phyloP scores from a whole-genome alignment of 495 filamentous ascomycete genomes.

The Staphylotrichum longicolle region DNA sequence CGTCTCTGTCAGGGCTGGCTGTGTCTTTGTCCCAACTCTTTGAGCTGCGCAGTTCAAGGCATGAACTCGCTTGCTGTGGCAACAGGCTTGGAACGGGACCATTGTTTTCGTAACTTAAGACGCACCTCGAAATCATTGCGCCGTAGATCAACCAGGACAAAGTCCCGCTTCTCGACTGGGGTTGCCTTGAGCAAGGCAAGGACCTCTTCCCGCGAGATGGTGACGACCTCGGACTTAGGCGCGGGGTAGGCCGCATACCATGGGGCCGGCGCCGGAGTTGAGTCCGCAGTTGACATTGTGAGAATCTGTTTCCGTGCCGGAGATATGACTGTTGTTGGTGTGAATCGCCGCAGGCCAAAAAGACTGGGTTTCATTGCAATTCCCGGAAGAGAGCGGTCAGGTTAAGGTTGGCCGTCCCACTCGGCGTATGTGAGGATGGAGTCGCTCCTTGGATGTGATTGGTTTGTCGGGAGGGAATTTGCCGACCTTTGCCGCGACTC shows the following conservation, averaged over 20 bases:
- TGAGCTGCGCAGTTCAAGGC: too few relatives aligned
- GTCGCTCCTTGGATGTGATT: too few relatives aligned
- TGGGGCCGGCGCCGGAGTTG: slow-evolving; percentile 17
- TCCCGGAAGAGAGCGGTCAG: too few relatives aligned
- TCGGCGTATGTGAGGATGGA: too few relatives aligned
- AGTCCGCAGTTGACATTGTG: slow-evolving; percentile 5
- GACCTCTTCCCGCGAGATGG: slow-evolving; percentile 34
- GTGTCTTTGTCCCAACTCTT: not conserved
- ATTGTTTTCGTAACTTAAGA: not conserved
- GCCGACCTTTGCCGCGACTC: too few relatives aligned
- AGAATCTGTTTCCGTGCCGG: not conserved
- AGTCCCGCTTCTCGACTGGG: slow-evolving; percentile 45
- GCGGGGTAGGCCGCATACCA: slow-evolving; percentile 35
- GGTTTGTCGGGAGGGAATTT: too few relatives aligned
- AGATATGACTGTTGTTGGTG: not conserved
- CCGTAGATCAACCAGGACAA: slow-evolving; percentile 62
- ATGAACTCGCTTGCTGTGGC: too few relatives aligned
- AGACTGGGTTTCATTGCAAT: too few relatives aligned
- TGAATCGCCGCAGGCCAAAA: not conserved
- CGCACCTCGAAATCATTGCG: slow-evolving; percentile 61
- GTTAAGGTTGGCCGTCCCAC: too few relatives aligned
- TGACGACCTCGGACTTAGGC: slow-evolving; percentile 23
- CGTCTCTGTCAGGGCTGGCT: too few relatives aligned
- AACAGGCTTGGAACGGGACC: too few relatives aligned
- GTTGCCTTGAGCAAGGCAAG: slow-evolving; percentile 25